Base-by-base conservation (phyloP, 805 yeast genomes). In the Pichia deserticola region DNA sequence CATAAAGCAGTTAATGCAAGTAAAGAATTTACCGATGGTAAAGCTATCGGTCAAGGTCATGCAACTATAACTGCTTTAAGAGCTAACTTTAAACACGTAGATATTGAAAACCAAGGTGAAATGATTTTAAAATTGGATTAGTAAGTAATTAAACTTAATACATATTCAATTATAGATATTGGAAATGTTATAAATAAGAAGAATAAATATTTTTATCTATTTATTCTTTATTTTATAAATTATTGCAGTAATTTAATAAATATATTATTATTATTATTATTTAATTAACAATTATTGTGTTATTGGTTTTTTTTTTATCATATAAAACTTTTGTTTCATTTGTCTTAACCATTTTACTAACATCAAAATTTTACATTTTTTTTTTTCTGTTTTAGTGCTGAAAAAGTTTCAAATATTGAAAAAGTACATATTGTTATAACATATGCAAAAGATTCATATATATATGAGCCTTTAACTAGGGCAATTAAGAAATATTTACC, bases 31-130 rank as follows among this genome's bases (percentile, higher is more conserved):
- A 76, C 78, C 35, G 97, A 89, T 62, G 89, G 86, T 49, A 76
- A 84, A 67, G 82, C 81, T 5, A 73, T 89, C 25, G 74, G 78
- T 51, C 73, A 77, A 45, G 87, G 86, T 42, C 74, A 76, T 45
- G 77, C 84, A 42, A 68, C 84, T 54, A 82, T 84, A 35, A 82
- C 89, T 2, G 86, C 87, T 1, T 57, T 90, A 53, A 78, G 78
- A 60, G 95, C 97, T 0, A 74, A 80, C 3, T 89, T 84, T 67
- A 73, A 75, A 51, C 76, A 73, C 43, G 75, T 77, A n/a, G 80
- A 63, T 32, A 47, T 75, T 0, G 62, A 74, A 44, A 63, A 65
- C 45, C 28, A 48, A 28, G 92, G 89, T 5, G 88, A 84, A 61
- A 72, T 86, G 51, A 61, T 60, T n/a, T 60, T 82, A 40, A 67